A percentile compares a stretch with the other conserved stretches of the same genome.
Conservation (phyloP, 495 filamentous ascomycete genomes). For the Astrothelium macrocarpum region DNA sequence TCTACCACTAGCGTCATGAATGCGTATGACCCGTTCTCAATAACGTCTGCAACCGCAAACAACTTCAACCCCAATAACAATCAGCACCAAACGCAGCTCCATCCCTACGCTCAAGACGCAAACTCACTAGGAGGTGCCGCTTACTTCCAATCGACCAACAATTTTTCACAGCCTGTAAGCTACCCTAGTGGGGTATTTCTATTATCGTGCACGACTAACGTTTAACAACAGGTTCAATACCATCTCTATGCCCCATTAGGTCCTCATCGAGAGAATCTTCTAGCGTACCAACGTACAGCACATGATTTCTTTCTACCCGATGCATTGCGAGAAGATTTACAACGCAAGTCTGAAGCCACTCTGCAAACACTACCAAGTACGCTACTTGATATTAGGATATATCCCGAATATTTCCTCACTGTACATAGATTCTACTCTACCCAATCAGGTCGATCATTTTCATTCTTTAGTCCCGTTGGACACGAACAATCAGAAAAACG, state of each 20-base stretch:
- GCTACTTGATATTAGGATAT: conserved; percentile 15
- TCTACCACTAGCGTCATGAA: neutral
- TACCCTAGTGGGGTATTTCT: neutral
- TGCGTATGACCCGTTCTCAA: conserved; percentile 15
- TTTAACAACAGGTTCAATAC: conserved; percentile 57
- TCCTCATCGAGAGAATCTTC: conserved; percentile 66
- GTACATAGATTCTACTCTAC: conserved; percentile 54
- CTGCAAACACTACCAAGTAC: conserved; percentile 75
- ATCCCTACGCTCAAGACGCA: conserved; percentile 58
- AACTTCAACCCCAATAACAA: neutral
- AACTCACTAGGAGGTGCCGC: conserved; percentile 39
- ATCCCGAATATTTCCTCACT: neutral
- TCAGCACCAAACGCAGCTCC: conserved; percentile 39
- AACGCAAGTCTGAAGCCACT: conserved; percentile 77
- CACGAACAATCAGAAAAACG: conserved; percentile 64
- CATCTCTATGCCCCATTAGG: conserved; percentile 86
- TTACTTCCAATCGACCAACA: conserved; percentile 47
- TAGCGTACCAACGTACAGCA: conserved; percentile 71
- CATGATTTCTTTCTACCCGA: conserved; percentile 88
- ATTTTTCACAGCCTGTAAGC: conserved; percentile 58
- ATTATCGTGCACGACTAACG: conserved; percentile 12
- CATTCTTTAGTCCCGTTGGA: conserved; percentile 90
- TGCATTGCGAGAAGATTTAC: conserved; percentile 72
- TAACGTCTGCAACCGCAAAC: neutral
- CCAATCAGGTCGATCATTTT: conserved; percentile 68